Percentiles rank a stretch among this genome's conserved stretches.
Conservation (phyloP, 2,329 filamentous ascomycete species). For the Exophiala phaeomuriformis region DNA sequence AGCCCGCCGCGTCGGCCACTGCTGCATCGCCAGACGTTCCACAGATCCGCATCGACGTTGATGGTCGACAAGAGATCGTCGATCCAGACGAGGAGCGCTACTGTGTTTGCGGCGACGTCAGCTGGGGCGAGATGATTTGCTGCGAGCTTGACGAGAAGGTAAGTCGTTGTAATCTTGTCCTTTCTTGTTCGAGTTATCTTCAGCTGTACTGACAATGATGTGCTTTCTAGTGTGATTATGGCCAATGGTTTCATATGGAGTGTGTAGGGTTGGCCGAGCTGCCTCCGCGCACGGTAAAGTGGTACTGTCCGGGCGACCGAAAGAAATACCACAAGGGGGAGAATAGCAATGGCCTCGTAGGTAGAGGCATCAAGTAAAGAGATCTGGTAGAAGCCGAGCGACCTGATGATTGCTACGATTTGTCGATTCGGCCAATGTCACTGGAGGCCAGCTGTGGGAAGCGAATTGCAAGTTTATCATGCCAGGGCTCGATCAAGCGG, state of each 20-base stretch:
- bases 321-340: constrained; percentile 42
- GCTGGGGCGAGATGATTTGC: constrained; percentile 58
- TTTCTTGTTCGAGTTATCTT: no score
- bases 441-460: no score
- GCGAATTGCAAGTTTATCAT: no score
- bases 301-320: constrained; percentile 59
- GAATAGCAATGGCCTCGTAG: constrained; percentile 27
- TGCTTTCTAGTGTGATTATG: constrained; percentile 49
- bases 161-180: constrained; percentile 14
- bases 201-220: not conserved
- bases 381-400: not conserved
- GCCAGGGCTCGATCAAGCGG: no score
- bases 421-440: no score
- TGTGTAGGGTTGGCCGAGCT: constrained; percentile 54
- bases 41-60: constrained; percentile 40
- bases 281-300: constrained; percentile 55
- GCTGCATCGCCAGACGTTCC: constrained; percentile 28
- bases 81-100: constrained; percentile 58
- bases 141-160: constrained; percentile 55
- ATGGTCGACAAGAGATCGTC: constrained; percentile 45
- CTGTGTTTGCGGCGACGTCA: constrained; percentile 57
- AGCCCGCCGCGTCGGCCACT: constrained; percentile 20
- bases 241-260: constrained; percentile 59
- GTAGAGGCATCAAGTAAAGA: constrained; percentile 23
- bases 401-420: no score